Evolutionary conservation across 1,284 basidiomycete genomes (phyloP).

Genomic region (Singerocomus rubriflavus): DNA sequence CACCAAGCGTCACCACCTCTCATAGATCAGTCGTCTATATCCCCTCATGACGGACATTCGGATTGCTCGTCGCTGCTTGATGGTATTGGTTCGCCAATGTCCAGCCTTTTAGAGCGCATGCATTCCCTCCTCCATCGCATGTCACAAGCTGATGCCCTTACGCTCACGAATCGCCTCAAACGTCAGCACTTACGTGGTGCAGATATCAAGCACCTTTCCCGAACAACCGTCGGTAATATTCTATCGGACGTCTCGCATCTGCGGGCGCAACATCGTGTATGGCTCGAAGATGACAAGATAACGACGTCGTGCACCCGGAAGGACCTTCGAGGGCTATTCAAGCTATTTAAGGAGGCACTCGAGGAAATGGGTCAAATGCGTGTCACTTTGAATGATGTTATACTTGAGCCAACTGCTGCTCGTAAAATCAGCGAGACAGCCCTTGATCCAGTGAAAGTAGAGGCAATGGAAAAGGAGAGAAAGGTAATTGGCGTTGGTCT

Average conservation of each 20-base stretch:
- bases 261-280: constrained; percentile 73
- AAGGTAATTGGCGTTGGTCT: constrained; percentile 24
- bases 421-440: constrained; percentile 67
- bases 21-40: constrained; percentile 43
- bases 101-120: constrained; percentile 71
- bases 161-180: constrained; percentile 86
- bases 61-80: constrained; percentile 69
- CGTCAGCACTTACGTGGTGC: constrained; percentile 85
- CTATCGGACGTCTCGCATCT: constrained; percentile 70
- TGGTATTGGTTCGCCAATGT: constrained; percentile 47
- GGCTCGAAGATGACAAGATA: constrained; percentile 66
- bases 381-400: constrained; percentile 83
- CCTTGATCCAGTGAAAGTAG: constrained; percentile 60
- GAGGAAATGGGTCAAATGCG: constrained; percentile 82
- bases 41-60: constrained; percentile 56
- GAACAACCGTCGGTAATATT: constrained; percentile 77
- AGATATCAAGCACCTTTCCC: constrained; percentile 87
- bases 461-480: constrained; percentile 37
- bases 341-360: constrained; percentile 83
- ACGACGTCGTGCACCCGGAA: constrained; percentile 68
- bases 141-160: constrained; percentile 81
- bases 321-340: constrained; percentile 84
- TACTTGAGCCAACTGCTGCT: constrained; percentile 83
- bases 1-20: constrained; percentile 35
- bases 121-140: constrained; percentile 67